Base-by-base conservation (phyloP, 228 moss, liverwort and hornwort species). In the Sphagnum magellanicum region DNA sequence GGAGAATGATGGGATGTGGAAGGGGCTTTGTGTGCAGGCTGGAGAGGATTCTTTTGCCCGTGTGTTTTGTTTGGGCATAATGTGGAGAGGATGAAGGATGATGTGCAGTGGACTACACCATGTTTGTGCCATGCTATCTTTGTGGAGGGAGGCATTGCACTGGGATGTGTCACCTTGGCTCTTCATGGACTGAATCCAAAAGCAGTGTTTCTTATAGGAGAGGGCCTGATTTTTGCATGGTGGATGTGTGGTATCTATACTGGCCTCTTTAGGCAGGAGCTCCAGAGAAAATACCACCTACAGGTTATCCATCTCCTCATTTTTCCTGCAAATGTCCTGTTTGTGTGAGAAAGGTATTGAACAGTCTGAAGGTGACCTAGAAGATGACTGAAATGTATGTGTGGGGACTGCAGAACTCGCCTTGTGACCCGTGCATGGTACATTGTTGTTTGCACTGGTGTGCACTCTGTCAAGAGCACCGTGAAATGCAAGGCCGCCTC, bases 231-330 rank as follows among this genome's bases (percentile, higher is more conserved):
- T 52, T 88, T 88, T 75, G 70, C 84, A 50, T 88, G 88, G 88
- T 88, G 88, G 88, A 88, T 88, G 88, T 88, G 88, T 63, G 88
- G 88, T 55, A 84, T 88, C 50, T 88, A 88, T 50, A 79, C 88
- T 50, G 88, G 88, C 16, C 79, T 88, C 59, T 76, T 88, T 72
- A 77, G 88, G 51, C 81, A 88, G 71, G 88, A 88, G 82, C 75
- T 88, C 51, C 88, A 88, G 77, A 84, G 68, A 72, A 88, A 88
- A 51, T 88, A 88, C 70, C 88, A 84, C 63, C 79, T 88, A 12
- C 79, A 88, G 88, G 88, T 88, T 57, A 3, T 55, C 32, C 32
- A 32, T 32, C 32, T 32, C 32, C 32, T 32, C 32, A 32, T 3
- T 32, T 32, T 32, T 32, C 32, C 32, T 32, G 32, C 32, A 32